A percentile compares a stretch with the other conserved stretches of the same genome.
phyloP scores from a whole-genome alignment of 2,329 filamentous ascomycete genomes.

The Penicillium sp. region DNA sequence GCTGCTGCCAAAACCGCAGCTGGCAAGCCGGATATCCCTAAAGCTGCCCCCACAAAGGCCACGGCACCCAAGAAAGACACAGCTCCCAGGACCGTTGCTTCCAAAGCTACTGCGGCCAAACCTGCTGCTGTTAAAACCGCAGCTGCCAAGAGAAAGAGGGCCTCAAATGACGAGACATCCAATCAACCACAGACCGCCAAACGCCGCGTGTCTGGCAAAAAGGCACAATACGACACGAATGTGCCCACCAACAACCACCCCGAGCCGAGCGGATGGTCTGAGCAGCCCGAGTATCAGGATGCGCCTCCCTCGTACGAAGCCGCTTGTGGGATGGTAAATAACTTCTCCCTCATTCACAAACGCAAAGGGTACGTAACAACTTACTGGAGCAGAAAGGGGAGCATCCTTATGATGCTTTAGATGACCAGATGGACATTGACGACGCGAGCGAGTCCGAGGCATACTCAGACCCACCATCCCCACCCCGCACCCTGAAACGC shows the following conservation, averaged over 20 bases:
- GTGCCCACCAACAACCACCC: too few relatives aligned
- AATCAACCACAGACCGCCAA: not conserved
- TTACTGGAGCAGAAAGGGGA: not conserved
- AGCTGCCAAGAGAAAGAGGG: not conserved
- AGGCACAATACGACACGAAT: not conserved
- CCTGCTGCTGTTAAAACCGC: not conserved
- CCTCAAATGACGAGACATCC: not conserved
- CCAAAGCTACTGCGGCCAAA: not conserved
- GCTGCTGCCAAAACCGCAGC: not conserved
- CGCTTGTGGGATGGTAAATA: not conserved
- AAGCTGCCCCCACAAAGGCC: too few relatives aligned
- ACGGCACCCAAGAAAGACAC: too few relatives aligned
- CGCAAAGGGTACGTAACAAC: not conserved
- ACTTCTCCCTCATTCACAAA: not conserved
- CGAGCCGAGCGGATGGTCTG: not conserved
- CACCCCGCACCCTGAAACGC: not conserved
- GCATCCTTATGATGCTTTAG: not conserved
- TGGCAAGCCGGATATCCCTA: too few relatives aligned
- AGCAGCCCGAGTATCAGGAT: not conserved
- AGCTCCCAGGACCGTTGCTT: too few relatives aligned
- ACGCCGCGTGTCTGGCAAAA: not conserved
- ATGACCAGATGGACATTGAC: not conserved
- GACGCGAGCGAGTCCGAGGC: too few relatives aligned
- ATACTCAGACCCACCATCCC: not conserved
- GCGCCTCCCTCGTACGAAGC: conserved; percentile 2